Evolutionary conservation across 306 rosid species (phyloP).

Genomic region (Malus orientalis): DNA sequence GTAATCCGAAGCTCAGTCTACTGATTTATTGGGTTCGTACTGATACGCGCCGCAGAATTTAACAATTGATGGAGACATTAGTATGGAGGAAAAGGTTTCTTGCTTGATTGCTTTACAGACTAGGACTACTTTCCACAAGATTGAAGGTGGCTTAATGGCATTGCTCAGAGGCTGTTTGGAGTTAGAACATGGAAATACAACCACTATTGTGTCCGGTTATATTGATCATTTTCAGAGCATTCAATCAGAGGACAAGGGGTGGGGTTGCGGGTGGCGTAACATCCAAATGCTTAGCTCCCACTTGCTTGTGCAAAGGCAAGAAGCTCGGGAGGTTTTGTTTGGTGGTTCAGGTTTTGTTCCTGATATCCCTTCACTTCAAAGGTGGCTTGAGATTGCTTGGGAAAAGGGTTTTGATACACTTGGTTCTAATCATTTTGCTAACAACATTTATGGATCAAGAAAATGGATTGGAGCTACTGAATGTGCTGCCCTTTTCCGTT

Average conservation of each 20-base stretch:
- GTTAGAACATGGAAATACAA: slow-evolving; percentile 43
- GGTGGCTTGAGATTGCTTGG: slow-evolving; percentile 97
- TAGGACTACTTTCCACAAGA: slow-evolving; percentile 33
- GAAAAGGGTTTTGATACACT: slow-evolving; percentile 66
- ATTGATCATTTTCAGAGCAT: slow-evolving; percentile 73
- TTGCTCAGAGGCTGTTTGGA: slow-evolving; percentile 64
- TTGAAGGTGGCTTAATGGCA: slow-evolving; percentile 59
- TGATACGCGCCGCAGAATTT: slow-evolving; percentile 28
- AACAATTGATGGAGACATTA: slow-evolving; percentile 10
- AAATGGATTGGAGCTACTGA: slow-evolving; percentile 84
- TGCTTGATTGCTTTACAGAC: slow-evolving; percentile 52
- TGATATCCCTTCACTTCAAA: slow-evolving; percentile 65
- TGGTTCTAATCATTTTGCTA: slow-evolving; percentile 56
- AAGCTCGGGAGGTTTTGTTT: slow-evolving; percentile 53
- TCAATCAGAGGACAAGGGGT: slow-evolving; percentile 57
- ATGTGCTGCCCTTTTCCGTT: slow-evolving; percentile 71
- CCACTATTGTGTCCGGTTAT: slow-evolving; percentile 46
- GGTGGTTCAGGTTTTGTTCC: slow-evolving; percentile 71
- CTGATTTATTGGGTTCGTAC: background rate
- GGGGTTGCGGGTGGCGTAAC: slow-evolving; percentile 95
- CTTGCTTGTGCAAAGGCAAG: slow-evolving; percentile 48
- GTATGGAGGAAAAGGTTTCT: slow-evolving; percentile 34
- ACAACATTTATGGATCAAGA: slow-evolving; percentile 46
- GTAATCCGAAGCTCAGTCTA: background rate
- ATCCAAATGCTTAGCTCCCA: slow-evolving; percentile 76